phyloP scores from a whole-genome alignment of 73 alveolate species.

The Paramecium octaurelia region DNA sequence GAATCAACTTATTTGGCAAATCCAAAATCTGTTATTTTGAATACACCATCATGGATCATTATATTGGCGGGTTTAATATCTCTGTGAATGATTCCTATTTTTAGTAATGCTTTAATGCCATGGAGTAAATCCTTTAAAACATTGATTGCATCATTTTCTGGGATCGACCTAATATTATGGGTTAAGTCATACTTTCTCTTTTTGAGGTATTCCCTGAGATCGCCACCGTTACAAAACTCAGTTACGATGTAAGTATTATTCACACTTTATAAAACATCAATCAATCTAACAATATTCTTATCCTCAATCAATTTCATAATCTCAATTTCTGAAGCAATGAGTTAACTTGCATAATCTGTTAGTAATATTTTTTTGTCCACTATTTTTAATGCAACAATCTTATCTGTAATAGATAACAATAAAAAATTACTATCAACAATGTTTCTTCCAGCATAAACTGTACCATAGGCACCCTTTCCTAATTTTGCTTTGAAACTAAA shows the following conservation, averaged over 20 bases:
- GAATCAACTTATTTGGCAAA: constrained; percentile 55
- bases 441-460: constrained; percentile 61
- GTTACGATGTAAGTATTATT: constrained; percentile 47
- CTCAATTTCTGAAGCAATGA: constrained; percentile 49
- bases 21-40: constrained; percentile 57
- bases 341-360: constrained; percentile 38
- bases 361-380: constrained; percentile 14
- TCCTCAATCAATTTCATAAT: constrained; percentile 35
- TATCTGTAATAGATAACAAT: neutral
- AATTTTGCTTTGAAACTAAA: constrained; percentile 48
- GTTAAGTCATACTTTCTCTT: neutral
- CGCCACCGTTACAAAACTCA: constrained; percentile 62
- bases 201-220: constrained; percentile 35
- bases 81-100: constrained; percentile 54
- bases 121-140: constrained; percentile 21
- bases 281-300: constrained; percentile 13
- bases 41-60: constrained; percentile 42
- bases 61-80: constrained; percentile 63
- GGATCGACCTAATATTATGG: neutral
- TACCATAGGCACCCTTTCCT: constrained; percentile 66
- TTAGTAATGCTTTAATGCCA: constrained; percentile 35
- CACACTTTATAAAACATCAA: constrained; percentile 40
- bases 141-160: constrained; percentile 49
- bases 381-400: constrained; percentile 19
- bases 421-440: neutral